Base-by-base conservation (phyloP, 2,329 filamentous ascomycete genomes). In the Orbilia javanica region DNA sequence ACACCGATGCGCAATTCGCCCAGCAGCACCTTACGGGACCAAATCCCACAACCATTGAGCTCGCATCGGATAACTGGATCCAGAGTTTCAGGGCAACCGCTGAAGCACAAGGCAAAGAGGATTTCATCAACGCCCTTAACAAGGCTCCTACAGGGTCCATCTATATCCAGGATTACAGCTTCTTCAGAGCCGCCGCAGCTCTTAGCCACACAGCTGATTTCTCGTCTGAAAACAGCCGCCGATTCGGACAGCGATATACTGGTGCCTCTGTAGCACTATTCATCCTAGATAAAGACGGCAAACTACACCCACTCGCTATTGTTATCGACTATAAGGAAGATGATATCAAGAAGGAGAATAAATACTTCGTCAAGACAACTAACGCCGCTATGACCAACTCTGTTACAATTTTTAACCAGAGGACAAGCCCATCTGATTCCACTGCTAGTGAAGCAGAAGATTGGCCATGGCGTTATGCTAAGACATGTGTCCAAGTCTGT, bases 391-490 rank as follows among this genome's bases (percentile, higher is more conserved):
- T 72, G 31, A 82, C 84, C 1, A 83, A 85, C 22, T 88, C 86
- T 0, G 84, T 88, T 62, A 85, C 84, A 48, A 85, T 88, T 72
- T 88, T 87, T 84, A 88, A 88, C 83, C 83, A 84, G 68, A 82
- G 85, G 2, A 79, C 84, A n/a, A 80, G 77, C 0, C 83, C 85
- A 0, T 77, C 80, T 0, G 83, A 84, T 55, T 75, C 60, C 18
- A 82, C 0, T 81, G 77, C 36, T 1, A 76, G 69, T 27, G 84
- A 87, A 75, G 53, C 66, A 20, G 84, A 82, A 0, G 86, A 88
- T 81, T 88, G 86, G 86, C 83, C 86, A 0, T 88, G 87, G 87
- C 82, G 87, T 52, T 88, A 87, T 80, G 87, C 87, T 20, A 88
- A 88, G 81, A 87, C 84, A 0, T 87, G 85, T 55, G 84, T 84